A percentile compares a stretch with the other conserved stretches of the same genome.
phyloP scores from a whole-genome alignment of 768 basidiomycete genomes.

The Lyophyllum atratum region DNA sequence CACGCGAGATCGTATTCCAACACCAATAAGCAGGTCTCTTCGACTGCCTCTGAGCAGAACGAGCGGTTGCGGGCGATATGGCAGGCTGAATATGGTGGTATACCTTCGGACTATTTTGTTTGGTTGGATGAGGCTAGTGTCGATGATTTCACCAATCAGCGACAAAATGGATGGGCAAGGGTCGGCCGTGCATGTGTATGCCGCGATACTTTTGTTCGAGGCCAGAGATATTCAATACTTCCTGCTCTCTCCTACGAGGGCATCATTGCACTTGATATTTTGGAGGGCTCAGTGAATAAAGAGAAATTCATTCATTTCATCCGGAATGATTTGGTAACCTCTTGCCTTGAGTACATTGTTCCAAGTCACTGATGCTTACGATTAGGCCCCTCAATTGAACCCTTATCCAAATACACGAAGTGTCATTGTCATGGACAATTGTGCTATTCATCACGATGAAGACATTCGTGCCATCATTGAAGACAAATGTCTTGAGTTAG shows the following conservation, averaged over 20 bases:
- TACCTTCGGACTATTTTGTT: constrained; percentile 23
- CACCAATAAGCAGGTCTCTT: constrained; percentile 26
- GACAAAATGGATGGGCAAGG: constrained; percentile 20
- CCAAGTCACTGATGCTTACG: neutral
- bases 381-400: constrained; percentile 24
- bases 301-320: constrained; percentile 32
- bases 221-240: constrained; percentile 22
- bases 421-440: constrained; percentile 41
- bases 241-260: constrained; percentile 28
- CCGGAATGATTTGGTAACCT: constrained; percentile 19
- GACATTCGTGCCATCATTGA: constrained; percentile 33
- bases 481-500: constrained; percentile 26
- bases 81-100: constrained; percentile 18
- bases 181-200: constrained; percentile 25
- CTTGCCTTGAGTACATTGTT: constrained; percentile 4
- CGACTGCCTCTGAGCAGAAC: constrained; percentile 28
- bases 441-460: constrained; percentile 41
- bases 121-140: constrained; percentile 30
- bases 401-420: constrained; percentile 36
- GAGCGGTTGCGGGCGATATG: constrained; percentile 25
- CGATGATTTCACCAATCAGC: constrained; percentile 25
- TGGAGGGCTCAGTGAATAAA: constrained; percentile 32
- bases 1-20: too few relatives aligned
- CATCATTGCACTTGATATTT: constrained; percentile 28
- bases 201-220: constrained; percentile 24